phyloP scores from a whole-genome alignment of 768 basidiomycete genomes.

The Lactarius hengduanensis region DNA sequence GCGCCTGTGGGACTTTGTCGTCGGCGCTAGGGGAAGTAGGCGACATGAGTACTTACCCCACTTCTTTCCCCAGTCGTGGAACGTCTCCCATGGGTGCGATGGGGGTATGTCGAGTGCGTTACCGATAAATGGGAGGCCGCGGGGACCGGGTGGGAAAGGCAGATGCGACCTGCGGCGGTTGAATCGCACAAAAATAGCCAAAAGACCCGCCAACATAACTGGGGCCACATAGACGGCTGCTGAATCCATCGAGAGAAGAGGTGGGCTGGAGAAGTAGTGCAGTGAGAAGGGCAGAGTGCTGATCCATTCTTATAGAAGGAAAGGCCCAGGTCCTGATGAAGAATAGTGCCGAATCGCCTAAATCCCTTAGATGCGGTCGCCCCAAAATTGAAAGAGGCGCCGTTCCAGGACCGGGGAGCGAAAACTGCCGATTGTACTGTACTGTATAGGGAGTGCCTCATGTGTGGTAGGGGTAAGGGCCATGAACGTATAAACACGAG shows the following conservation, averaged over 20 bases:
- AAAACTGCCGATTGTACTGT: no score
- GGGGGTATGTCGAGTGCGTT: neutral
- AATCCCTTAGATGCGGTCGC: no score
- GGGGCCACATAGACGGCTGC: neutral
- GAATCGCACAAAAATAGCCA: neutral
- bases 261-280: neutral
- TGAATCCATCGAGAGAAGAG: neutral
- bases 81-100: neutral
- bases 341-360: no score
- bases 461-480: no score
- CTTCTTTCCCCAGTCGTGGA: neutral
- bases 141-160: neutral
- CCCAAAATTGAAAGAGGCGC: no score
- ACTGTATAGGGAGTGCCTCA: no score
- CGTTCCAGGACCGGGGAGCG: no score
- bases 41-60: slow-evolving; percentile 1
- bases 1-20: slow-evolving; percentile 2
- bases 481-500: no score
- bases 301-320: neutral
- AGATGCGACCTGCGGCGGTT: neutral
- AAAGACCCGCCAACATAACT: neutral
- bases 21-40: neutral
- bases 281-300: neutral
- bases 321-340: no score
- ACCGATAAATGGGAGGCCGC: neutral